Evolutionary conservation across 208 protist genomes (phyloP), one percentile per base, ranked within the genome.

Genomic region (Trichomonas tenax): DNA sequence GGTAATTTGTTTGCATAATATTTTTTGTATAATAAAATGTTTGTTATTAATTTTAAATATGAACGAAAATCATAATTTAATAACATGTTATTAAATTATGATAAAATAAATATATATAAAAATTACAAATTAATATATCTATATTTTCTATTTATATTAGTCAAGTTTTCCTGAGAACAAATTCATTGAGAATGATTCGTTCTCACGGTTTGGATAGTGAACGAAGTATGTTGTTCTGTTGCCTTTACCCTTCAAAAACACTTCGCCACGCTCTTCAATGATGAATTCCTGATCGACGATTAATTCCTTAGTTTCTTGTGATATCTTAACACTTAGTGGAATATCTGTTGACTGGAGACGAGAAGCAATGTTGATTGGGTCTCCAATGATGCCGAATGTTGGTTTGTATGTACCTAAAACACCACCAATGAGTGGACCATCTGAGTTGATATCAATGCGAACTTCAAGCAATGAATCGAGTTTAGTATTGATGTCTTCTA

Each of bases 221-320:
- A 86, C 31, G 36, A 86, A 23, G 36, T 89, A 89, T 0, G 82
- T 89, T 38, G 82, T 89, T 10, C 23, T 15, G 1, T 89, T 40
- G 44, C 82, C 82, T 89, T 89, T 89, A 46, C 82, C 82, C 48
- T 89, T 89, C 82, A 89, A 89, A 15, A 46, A 89, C 2, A 89
- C 82, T 48, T 89, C 44, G 44, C 44, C 82, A 46, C 82, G 40
- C 31, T n/a, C 40, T 48, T 23, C 44, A 23, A 89, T 31, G 1
- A 46, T 89, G 26, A 46, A 89, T n/a, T 48, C 26, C 1, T n/a
- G 38, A 38, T 45, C 17, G 8, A 40, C 15, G 6, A 89, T 15
- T 10, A 0, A 48, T 21, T 89, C 40, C 31, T 89, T 89, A 10
- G 40, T 48, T 21, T 89, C 82, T 31, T 89, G 40, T n/a, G 40